phyloP scores from a whole-genome alignment of 208 protist genomes.

The Acanthamoeba sp. region DNA sequence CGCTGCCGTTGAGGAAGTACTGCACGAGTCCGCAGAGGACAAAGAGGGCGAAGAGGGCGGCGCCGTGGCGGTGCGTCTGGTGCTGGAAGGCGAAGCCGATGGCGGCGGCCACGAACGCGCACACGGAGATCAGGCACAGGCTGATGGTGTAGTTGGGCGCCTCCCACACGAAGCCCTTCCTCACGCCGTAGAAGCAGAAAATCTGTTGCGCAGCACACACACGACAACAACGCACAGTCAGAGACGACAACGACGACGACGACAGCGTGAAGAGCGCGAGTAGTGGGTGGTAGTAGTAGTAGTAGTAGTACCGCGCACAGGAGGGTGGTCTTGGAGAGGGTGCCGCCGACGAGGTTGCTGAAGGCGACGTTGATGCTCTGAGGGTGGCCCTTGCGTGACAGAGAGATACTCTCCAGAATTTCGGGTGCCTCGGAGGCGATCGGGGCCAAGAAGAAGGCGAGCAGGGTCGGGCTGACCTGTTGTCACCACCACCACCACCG shows the following conservation, averaged over 20 bases:
- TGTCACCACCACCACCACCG: too few species aligned
- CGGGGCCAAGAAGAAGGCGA: constrained; percentile 87
- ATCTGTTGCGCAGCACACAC: constrained; percentile 66
- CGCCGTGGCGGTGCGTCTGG: constrained; percentile 76
- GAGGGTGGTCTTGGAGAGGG: constrained; percentile 86
- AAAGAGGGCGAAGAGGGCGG: constrained; percentile 77
- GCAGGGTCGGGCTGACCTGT: constrained; percentile 78
- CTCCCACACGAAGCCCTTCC: constrained; percentile 82
- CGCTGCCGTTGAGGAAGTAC: constrained; percentile 77
- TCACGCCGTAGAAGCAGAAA: constrained; percentile 84
- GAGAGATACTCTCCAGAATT: constrained; percentile 85
- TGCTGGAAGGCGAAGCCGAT: constrained; percentile 77
- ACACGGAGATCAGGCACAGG: constrained; percentile 76
- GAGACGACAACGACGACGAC: neutral
- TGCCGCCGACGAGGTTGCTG: constrained; percentile 87
- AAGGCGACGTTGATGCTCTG: constrained; percentile 87
- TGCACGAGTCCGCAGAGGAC: constrained; percentile 74
- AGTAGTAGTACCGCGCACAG: constrained; percentile 77
- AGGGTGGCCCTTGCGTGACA: constrained; percentile 85
- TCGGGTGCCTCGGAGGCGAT: constrained; percentile 87
- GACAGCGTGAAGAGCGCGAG: too few species aligned
- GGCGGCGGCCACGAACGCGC: constrained; percentile 65
- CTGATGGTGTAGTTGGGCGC: constrained; percentile 83
- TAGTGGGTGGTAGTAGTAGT: neutral
- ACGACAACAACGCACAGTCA: neutral